Evolutionary conservation across 1,139 yeast species (phyloP).

Genomic region (Schizosaccharomyces versatilis): DNA sequence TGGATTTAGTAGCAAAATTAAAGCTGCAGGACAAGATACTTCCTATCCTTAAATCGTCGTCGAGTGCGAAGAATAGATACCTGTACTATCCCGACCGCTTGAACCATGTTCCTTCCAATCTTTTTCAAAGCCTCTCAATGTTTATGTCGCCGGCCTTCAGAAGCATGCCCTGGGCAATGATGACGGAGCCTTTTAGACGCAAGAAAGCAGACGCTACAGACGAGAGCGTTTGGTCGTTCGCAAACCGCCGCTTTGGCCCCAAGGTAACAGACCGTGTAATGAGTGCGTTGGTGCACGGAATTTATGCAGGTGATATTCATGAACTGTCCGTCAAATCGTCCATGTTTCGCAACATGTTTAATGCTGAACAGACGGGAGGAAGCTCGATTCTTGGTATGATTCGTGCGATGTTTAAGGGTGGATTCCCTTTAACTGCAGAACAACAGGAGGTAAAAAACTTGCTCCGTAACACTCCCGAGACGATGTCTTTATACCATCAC

Average conservation of each 20-base stretch:
- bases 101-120: conserved; percentile 18
- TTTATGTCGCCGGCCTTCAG: conserved; percentile 20
- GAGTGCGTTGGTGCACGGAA: conserved; percentile 72
- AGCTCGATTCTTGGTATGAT: conserved; percentile 11
- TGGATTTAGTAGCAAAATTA: conserved; percentile 23
- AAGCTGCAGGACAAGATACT: conserved; percentile 26
- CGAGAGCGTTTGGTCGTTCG: conserved; percentile 49
- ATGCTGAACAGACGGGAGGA: conserved; percentile 11
- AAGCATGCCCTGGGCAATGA: conserved; percentile 22
- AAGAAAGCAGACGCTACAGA: conserved; percentile 24
- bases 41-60: conserved; percentile 29
- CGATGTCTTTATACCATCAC: conserved; percentile 5
- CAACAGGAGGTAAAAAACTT: conserved; percentile 2
- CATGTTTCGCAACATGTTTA: conserved; percentile 11
- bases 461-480: conserved; percentile 4
- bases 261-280: conserved; percentile 38
- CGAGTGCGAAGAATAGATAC: conserved; percentile 36
- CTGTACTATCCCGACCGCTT: conserved; percentile 24
- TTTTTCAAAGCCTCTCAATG: conserved; percentile 15
- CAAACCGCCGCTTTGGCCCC: conserved; percentile 48
- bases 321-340: conserved; percentile 29
- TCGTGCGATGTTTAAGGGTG: neutral
- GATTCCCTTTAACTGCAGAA: neutral
- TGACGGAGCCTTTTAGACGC: conserved; percentile 21
- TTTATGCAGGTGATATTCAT: conserved; percentile 67